These are phyloP conservation scores for Brasilioporus rufonigricans DNA, from an alignment of 768 basidiomycete species.

Conservation along the genomic window DNA sequence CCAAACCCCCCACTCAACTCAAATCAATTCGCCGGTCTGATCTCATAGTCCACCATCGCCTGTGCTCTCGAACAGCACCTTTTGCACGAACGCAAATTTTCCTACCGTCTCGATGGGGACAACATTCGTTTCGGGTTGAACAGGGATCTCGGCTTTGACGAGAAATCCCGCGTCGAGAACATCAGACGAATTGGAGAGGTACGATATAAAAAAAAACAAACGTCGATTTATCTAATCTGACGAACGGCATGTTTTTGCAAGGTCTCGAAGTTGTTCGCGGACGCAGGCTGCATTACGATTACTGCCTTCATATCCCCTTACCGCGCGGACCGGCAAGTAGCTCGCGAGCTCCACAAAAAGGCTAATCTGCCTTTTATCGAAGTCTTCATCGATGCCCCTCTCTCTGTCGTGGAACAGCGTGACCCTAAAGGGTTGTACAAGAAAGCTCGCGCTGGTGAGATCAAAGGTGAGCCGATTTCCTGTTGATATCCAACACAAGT, in stretches of 20 bases:
- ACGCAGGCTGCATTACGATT: constrained; percentile 79
- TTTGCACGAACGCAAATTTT: constrained; percentile 78
- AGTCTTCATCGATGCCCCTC: constrained; percentile 92
- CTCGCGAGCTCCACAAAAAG: constrained; percentile 77
- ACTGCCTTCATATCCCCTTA: constrained; percentile 99
- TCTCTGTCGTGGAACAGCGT: constrained; percentile 82
- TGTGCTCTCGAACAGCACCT: constrained; percentile 96
- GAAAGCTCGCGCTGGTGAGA: constrained; percentile 92
- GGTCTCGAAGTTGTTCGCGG: constrained; percentile 94
- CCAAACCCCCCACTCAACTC: background rate
- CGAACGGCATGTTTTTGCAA: constrained; percentile 28
- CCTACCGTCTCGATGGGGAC: constrained; percentile 95
- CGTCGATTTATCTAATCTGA: constrained; percentile 12
- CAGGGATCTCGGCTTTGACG: constrained; percentile 94
- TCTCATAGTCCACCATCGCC: constrained; percentile 85
- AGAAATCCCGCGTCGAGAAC: constrained; percentile 89
- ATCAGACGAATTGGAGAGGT: constrained; percentile 97
- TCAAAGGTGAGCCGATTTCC: constrained; percentile 64
- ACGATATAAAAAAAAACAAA: constrained; percentile 6
- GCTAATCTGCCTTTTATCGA: constrained; percentile 82
- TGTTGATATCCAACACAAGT: background rate
- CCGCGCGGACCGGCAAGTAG: constrained; percentile 76
- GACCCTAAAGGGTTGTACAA: constrained; percentile 99
- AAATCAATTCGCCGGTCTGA: background rate
- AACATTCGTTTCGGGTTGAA: constrained; percentile 95